Evolutionary conservation across 129 eudicot species (phyloP), one percentile per base, ranked within the genome.

Genomic region (Mikania micrantha): DNA sequence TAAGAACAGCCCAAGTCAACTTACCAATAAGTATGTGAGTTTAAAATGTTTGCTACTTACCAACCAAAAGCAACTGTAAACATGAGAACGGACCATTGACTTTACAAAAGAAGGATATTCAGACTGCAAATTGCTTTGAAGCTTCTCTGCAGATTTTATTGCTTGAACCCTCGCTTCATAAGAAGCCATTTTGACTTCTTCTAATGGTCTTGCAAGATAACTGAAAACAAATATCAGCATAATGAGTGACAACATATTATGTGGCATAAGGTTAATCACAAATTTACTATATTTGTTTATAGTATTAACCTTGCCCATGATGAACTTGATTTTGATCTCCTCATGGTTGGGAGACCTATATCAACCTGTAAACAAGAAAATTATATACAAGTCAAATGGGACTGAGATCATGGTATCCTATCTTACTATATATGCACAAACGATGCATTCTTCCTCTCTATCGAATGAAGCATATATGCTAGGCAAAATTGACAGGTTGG

Each of bases 31-130:
- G 10, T 47, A 16, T 6, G n/a, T 47, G 53, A 8, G 24, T 17
- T 17, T 47, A n/a, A 47, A 47, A 47, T 16, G 22, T 50, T 74
- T 34, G 66, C 5, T 20, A 82, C 91, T 81, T 79, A 90, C 94
- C 96, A 90, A 60, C 96, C 96, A 90, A 77, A 90, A 90, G 74
- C 90, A 90, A 81, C 94, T 90, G 68, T 90, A 90, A 62, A 90
- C 96, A 82, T 90, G 96, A 60, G 94, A 90, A 21, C 96, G 90
- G 63, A 86, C 73, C 96, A 90, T 90, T 62, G 96, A 86, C 76
- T 90, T 86, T 53, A 90, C 64, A 69, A 86, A 90, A 63, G 80
- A 86, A 64, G 96, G 96, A 72, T 72, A 79, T 47, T 61, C 80
- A 49, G 86, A 78, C 72, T 78, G 82, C 64, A 86, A 77, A 47